These are phyloP conservation scores for Hygrocybe coccinea DNA, from an alignment of 768 basidiomycete species.

Conservation along the genomic window DNA sequence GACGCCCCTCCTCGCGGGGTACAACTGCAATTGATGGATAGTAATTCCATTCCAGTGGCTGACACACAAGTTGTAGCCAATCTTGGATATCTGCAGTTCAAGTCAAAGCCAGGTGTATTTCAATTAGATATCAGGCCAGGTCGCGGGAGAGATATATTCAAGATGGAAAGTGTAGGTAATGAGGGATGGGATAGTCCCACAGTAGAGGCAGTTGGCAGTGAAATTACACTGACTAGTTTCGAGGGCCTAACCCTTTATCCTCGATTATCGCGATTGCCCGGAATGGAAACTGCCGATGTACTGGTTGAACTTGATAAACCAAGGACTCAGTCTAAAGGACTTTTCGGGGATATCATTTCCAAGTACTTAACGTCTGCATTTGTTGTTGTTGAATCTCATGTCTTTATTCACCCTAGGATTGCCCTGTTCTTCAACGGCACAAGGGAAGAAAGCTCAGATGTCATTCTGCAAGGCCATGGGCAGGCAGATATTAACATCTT, in stretches of 20 bases:
- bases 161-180: conserved; percentile 80
- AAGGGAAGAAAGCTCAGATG: conserved; percentile 20
- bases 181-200: conserved; percentile 82
- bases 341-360: conserved; percentile 47
- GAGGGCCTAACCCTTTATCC: conserved; percentile 89
- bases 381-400: conserved; percentile 17
- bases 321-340: conserved; percentile 29
- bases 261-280: conserved; percentile 58
- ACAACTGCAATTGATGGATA: conserved; percentile 72
- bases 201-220: conserved; percentile 62
- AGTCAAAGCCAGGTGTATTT: conserved; percentile 86
- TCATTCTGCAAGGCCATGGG: conserved; percentile 23
- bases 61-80: conserved; percentile 94
- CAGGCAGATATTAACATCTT: conserved; percentile 98
- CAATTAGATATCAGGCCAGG: conserved; percentile 78
- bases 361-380: conserved; percentile 35
- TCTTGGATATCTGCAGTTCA: conserved; percentile 94
- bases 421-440: conserved; percentile 46
- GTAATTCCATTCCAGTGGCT: conserved; percentile 49
- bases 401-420: conserved; percentile 8
- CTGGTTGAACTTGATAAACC: conserved; percentile 43
- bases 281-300: conserved; percentile 81
- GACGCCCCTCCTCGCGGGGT: conserved; percentile 80
- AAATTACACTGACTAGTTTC: conserved; percentile 81
- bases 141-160: conserved; percentile 72